These are phyloP conservation scores for Paraconiothyrium sp. DNA, from an alignment of 2,329 filamentous ascomycete genomes.

Conservation along the genomic window DNA sequence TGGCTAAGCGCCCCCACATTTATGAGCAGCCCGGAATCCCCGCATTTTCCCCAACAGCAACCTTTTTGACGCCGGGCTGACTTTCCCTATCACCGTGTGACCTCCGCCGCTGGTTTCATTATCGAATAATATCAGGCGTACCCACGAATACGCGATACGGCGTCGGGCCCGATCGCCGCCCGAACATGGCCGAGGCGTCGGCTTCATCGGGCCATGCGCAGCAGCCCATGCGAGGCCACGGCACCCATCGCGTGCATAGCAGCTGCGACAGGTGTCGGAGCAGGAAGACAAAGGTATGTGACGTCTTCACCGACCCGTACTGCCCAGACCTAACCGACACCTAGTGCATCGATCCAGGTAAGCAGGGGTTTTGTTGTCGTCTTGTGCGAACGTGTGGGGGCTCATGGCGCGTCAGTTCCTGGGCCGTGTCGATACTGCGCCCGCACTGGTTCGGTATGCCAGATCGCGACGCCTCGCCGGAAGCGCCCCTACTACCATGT, in stretches of 20 bases:
- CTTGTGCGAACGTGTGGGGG: conserved; percentile 18
- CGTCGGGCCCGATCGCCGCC: conserved; percentile 17
- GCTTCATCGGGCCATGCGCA: conserved; percentile 21
- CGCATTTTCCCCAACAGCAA: conserved; percentile 26
- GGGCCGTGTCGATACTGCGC: conserved; percentile 52
- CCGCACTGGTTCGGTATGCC: conserved; percentile 46
- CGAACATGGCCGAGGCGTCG: conserved; percentile 40
- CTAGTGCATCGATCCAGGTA: conserved; percentile 53
- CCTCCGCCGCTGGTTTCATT: conserved; percentile 22
- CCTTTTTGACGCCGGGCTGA: conserved; percentile 19
- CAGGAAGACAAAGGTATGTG: conserved; percentile 48
- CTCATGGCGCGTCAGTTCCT: conserved; percentile 44
- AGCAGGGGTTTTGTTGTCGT: conserved; percentile 18
- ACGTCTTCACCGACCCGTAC: conserved; percentile 9
- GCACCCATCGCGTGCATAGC: conserved; percentile 46
- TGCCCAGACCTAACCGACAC: conserved; percentile 38
- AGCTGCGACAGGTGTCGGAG: conserved; percentile 51
- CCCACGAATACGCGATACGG: conserved; percentile 11
- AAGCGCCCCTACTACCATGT: conserved; percentile 53
- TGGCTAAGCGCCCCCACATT: conserved; percentile 33
- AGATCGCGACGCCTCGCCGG: conserved; percentile 47
- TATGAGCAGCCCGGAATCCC: conserved; percentile 22
- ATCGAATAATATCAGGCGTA: conserved; percentile 33
- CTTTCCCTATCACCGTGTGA: conserved; percentile 24
- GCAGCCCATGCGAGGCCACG: conserved; percentile 34